Base-by-base conservation (phyloP, 371 early-diverging fungal species). In the Mucor irregularis region DNA sequence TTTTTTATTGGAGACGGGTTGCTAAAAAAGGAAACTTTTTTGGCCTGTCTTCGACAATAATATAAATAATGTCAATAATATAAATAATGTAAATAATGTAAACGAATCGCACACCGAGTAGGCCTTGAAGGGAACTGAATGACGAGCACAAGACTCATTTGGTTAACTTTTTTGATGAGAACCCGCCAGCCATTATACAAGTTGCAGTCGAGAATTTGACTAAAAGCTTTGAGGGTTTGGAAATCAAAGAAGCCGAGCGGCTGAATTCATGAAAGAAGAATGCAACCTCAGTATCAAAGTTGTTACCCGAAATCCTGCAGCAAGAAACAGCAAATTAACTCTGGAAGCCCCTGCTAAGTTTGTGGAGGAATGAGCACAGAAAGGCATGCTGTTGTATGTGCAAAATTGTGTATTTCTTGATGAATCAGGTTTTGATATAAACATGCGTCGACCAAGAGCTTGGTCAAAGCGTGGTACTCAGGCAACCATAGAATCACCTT, bases 361-460 rank as follows among this genome's bases (percentile, higher is more conserved):
- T 21, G 45, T 24, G 9, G 22, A 53, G 5, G 34, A 44, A 25
- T 53, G 54, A n/a, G n/a, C n/a, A 13, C n/a, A 52, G 30, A 43
- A 52, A 16, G 31, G 44, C 33, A 43, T 52, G 40, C n/a, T n/a
- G n/a, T 14, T 52, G 25, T 50, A 11, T 10, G 39, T 50, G 50
- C 25, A 50, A 28, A 50, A 39, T 17, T 50, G 50, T 38, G 50
- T 38, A 4, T 50, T 50, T 50, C 25, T 50, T 17, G 50, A 50
- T 14, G 21, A 49, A 14, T 16, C 49, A 21, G 49, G 38, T 5
- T 49, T 49, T 26, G 50, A 58, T 37, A 28, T 46, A 11, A 43
- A 51, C 9, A 51, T 51, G 37, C 35, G 46, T 21, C 47, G 58
- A 25, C 24, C 33, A 33, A 31, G 47, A 24, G 52, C 24, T 46